Conservation (phyloP, 179 eudicot species). For the Silene vulgaris region DNA sequence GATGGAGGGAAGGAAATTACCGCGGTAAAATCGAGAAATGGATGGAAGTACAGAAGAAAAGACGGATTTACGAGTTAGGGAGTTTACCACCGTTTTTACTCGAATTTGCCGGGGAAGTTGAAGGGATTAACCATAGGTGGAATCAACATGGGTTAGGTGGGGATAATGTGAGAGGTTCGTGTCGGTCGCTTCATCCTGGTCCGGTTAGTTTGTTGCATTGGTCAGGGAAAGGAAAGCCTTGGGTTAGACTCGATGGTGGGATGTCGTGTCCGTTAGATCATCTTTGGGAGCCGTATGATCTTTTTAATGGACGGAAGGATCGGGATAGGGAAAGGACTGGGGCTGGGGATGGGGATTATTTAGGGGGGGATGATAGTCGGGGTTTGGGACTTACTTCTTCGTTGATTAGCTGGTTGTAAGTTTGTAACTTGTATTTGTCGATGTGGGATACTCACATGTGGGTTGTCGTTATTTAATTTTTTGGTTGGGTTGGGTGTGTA, state of each 20-base stretch:
- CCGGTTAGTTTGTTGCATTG: conserved; percentile 86
- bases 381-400: conserved; percentile 17
- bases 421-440: too few species aligned
- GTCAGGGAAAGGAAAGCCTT: conserved; percentile 89
- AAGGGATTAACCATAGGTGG: conserved; percentile 72
- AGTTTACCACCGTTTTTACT: conserved; percentile 75
- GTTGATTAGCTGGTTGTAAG: conserved; percentile 28
- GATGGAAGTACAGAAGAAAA: conserved; percentile 73
- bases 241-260: conserved; percentile 61
- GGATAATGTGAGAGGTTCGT: conserved; percentile 68
- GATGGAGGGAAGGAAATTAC: conserved; percentile 54
- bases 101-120: conserved; percentile 60
- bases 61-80: conserved; percentile 73
- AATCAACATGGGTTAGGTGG: conserved; percentile 92
- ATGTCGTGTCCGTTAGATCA: conserved; percentile 70
- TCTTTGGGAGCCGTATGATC: conserved; percentile 79
- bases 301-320: conserved; percentile 28
- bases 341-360: background rate
- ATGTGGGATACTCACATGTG: background rate
- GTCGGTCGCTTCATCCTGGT: conserved; percentile 68
- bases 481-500: background rate
- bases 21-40: conserved; percentile 49
- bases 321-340: background rate
- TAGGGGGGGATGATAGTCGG: background rate
- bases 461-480: background rate